Percentiles rank a stretch among this genome's conserved stretches.
Evolutionary conservation across 495 filamentous ascomycete genomes (phyloP).

Genomic region (Chaetomidium leptoderma): DNA sequence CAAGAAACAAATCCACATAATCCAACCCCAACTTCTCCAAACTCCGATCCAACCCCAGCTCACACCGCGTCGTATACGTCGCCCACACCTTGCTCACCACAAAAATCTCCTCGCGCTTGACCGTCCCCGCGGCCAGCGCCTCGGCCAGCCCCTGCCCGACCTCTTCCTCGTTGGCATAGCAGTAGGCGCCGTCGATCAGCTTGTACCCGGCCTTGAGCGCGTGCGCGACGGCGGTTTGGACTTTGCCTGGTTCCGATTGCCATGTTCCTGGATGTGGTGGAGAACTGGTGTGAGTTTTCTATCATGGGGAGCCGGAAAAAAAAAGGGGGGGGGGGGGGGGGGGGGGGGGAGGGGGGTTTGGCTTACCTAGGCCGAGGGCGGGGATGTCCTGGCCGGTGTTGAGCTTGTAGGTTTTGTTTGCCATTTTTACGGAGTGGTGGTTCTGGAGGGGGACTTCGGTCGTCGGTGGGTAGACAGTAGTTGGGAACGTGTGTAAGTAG

Average conservation of each 20-base stretch:
- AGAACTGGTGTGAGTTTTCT: background rate
- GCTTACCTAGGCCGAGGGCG: slow-evolving; percentile 66
- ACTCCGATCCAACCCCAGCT: slow-evolving; percentile 64
- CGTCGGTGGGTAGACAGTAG: background rate
- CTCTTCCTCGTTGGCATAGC: slow-evolving; percentile 57
- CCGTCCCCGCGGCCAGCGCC: slow-evolving; percentile 61
- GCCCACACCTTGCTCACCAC: slow-evolving; percentile 82
- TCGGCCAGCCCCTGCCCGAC: slow-evolving; percentile 54
- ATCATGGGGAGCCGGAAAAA: too few species aligned
- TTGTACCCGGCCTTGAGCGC: slow-evolving; percentile 61
- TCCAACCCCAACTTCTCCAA: slow-evolving; percentile 67
- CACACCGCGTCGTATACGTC: slow-evolving; percentile 65
- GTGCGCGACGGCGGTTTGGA: slow-evolving; percentile 48
- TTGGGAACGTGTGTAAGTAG: background rate
- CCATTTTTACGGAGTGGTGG: slow-evolving; percentile 38
- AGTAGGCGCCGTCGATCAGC: slow-evolving; percentile 58
- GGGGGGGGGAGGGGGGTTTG: background rate
- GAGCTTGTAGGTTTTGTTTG: slow-evolving; percentile 57
- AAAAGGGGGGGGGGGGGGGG: too few species aligned
- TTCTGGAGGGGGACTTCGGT: background rate
- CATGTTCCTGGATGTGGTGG: slow-evolving; percentile 56
- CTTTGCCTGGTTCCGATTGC: slow-evolving; percentile 65
- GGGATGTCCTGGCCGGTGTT: slow-evolving; percentile 76
- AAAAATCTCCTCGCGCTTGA: slow-evolving; percentile 75
- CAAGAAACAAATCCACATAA: slow-evolving; percentile 77